Conservation (phyloP, 1,139 yeast species). For the Hemisphaericaspora xylofermentans region DNA sequence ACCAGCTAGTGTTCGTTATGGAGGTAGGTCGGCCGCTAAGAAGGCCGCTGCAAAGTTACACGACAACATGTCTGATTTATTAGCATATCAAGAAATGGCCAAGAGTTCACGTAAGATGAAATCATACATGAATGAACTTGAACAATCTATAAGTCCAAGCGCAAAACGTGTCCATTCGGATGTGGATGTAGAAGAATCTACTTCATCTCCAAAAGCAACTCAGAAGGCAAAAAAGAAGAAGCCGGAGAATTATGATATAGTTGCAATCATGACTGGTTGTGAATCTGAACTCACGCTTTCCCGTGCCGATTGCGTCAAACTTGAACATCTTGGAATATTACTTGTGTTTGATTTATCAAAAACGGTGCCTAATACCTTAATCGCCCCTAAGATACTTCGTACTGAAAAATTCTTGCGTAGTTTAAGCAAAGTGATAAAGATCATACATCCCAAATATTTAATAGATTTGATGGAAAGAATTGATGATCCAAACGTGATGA, state of each 20-base stretch:
- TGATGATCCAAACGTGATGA: conserved; percentile 9
- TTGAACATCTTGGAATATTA: conserved; percentile 37
- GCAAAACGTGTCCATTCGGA: not conserved
- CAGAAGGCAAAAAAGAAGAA: conserved; percentile 11
- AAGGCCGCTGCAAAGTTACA: conserved; percentile 70
- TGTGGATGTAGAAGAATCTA: not conserved
- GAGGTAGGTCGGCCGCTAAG: conserved; percentile 54
- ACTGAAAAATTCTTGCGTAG: conserved; percentile 78
- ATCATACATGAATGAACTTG: conserved; percentile 36
- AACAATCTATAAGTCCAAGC: conserved; percentile 13
- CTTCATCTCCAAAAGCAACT: conserved; percentile 1
- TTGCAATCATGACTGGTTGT: conserved; percentile 65
- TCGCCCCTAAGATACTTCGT: conserved; percentile 78
- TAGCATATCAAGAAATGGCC: conserved; percentile 51
- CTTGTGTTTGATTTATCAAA: conserved; percentile 37
- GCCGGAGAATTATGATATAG: conserved; percentile 17
- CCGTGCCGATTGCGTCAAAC: conserved; percentile 31
- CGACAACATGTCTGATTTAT: conserved; percentile 64
- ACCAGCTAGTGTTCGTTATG: not conserved
- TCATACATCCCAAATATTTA: conserved; percentile 51
- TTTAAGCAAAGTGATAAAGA: conserved; percentile 33
- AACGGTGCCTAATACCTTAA: conserved; percentile 42
- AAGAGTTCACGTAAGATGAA: conserved; percentile 43
- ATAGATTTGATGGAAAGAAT: conserved; percentile 35
- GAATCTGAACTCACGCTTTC: conserved; percentile 43